Evolutionary conservation across 257 asterid species (phyloP), one percentile per base, ranked within the genome.

Genomic region (Lycium ferocissimum): DNA sequence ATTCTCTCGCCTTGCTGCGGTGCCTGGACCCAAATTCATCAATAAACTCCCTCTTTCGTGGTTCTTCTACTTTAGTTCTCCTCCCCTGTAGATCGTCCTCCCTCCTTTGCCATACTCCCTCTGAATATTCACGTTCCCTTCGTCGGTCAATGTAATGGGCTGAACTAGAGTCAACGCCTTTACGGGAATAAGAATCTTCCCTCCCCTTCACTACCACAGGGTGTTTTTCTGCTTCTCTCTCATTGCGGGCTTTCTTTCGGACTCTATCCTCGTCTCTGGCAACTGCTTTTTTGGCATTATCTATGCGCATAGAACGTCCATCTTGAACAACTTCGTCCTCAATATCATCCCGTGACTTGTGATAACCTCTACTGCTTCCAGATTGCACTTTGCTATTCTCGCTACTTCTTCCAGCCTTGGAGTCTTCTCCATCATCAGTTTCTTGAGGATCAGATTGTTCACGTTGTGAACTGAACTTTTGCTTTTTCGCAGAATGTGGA

Each of bases 351-450:
- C n/a, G 92, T 70, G 86, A 89, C 87, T 85, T 91, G 81, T 86
- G 87, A 83, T 86, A 84, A 88, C 93, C 92, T 84, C 86, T 92
- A 79, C 97, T 93, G 85, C 97, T 95, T 85, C 92, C 95, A 40
- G 98, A 96, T 87, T 93, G 92, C 71, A 92, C 91, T 91, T 93
- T 90, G 91, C 96, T 93, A 89, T 88, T 90, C 66, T 91, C 99
- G 81, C 92, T 89, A 85, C 99, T 94, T 89, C 92, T 90, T 59
- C 88, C 92, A 70, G 92, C 88, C 82, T 87, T 94, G 8, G 93
- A 93, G 84, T 94, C 93, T 86, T 89, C 95, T 22, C 85, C 93
- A 8, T 89, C 93, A 81, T 91, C 95, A 87, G 83, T 88, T 83
- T 94, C 98, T 80, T 85, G 96, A 59, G 84, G 83, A 84, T 92